Percentiles rank a stretch among this genome's conserved stretches.
phyloP scores from a whole-genome alignment of 2,329 filamentous ascomycete genomes.

The Didymella keratinophila region DNA sequence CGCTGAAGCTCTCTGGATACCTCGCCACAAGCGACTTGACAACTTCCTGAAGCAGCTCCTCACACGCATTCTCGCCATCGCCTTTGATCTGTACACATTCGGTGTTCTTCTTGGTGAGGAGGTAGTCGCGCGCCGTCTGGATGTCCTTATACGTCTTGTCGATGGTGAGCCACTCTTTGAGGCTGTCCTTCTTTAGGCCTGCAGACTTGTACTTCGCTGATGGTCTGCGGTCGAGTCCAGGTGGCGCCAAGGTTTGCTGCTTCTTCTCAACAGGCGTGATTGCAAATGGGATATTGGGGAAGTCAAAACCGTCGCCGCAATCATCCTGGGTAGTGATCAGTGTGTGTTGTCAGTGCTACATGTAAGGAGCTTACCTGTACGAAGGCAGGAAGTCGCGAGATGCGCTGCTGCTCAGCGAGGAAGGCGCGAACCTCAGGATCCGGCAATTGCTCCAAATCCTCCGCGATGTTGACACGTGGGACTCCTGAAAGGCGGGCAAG shows the following conservation, averaged over 20 bases:
- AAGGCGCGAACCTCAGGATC: slow-evolving; percentile 21
- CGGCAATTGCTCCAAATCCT: slow-evolving; percentile 9
- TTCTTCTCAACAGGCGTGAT: slow-evolving; percentile 18
- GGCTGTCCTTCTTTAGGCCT: slow-evolving; percentile 57
- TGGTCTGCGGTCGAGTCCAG: neutral
- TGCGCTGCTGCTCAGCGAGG: slow-evolving; percentile 34
- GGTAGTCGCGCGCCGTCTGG: slow-evolving; percentile 52
- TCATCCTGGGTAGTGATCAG: too few relatives aligned
- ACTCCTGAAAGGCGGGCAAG: neutral
- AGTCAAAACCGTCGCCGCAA: slow-evolving; percentile 40
- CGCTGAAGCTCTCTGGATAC: slow-evolving; percentile 56
- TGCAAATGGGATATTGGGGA: slow-evolving; percentile 34
- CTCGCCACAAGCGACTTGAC: slow-evolving; percentile 54
- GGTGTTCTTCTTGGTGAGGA: slow-evolving; percentile 51
- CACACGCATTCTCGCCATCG: slow-evolving; percentile 56
- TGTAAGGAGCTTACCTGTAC: slow-evolving; percentile 7
- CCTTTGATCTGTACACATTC: slow-evolving; percentile 57
- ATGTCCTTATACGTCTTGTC: slow-evolving; percentile 57
- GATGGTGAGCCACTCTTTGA: slow-evolving; percentile 58
- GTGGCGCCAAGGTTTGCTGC: neutral
- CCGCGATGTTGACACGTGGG: slow-evolving; percentile 20
- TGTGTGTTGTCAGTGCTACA: too few relatives aligned
- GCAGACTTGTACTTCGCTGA: slow-evolving; percentile 30
- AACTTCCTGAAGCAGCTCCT: slow-evolving; percentile 58
- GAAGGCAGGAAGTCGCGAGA: slow-evolving; percentile 37